These are phyloP conservation scores for Aureobasidium sp. DNA, from an alignment of 2,329 filamentous ascomycete genomes.

Conservation along the genomic window DNA sequence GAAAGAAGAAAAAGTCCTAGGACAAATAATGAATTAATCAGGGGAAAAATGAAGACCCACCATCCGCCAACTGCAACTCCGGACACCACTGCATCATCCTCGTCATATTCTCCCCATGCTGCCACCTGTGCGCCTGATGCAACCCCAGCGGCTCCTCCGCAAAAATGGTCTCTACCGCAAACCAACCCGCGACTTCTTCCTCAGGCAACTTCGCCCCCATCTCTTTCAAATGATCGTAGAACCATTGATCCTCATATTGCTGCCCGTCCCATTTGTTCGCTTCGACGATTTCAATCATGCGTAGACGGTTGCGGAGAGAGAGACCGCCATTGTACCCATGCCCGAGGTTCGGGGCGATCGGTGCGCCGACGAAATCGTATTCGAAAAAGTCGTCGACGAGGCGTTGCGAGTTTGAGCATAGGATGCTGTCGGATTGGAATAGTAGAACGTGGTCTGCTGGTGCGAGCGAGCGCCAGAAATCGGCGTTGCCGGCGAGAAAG, in stretches of 20 bases:
- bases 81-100: not conserved
- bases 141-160: not conserved
- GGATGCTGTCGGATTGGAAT: not conserved
- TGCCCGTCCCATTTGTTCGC: not conserved
- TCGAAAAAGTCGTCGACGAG: not conserved
- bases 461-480: not conserved
- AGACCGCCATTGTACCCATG: not conserved
- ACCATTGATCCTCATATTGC: not conserved
- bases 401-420: not conserved
- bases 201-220: not conserved
- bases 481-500: not conserved
- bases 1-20: no score
- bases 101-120: not conserved
- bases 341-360: not conserved
- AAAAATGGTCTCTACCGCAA: not conserved
- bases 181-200: not conserved
- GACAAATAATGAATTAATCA: no score
- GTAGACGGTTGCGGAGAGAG: not conserved
- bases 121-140: not conserved
- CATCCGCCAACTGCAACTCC: not conserved
- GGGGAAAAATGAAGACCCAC: not conserved
- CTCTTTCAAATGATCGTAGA: not conserved
- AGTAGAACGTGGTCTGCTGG: not conserved
- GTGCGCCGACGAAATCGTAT: not conserved
- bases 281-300: not conserved